A percentile compares a stretch with the other conserved stretches of the same genome.
These are phyloP conservation scores for Venturia pyrina DNA, from an alignment of 2,329 filamentous ascomycete genomes.

Conservation along the genomic window DNA sequence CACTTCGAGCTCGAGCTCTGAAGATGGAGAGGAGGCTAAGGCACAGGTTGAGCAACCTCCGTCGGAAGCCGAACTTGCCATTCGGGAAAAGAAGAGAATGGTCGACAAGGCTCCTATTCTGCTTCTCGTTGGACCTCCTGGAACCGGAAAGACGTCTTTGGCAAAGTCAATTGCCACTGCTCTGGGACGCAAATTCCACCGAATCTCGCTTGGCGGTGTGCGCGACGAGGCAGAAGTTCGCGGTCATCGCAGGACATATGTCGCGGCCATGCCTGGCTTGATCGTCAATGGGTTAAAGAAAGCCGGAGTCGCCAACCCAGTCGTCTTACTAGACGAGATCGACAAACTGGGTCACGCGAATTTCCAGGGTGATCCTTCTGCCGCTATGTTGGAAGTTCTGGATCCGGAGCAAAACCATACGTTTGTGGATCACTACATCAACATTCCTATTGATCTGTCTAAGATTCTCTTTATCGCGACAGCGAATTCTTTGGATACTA, in stretches of 20 bases:
- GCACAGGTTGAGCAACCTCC: conserved; percentile 25
- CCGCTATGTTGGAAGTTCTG: conserved; percentile 94
- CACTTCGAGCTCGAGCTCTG: conserved; percentile 16
- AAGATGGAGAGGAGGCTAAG: conserved; percentile 41
- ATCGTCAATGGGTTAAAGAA: conserved; percentile 92
- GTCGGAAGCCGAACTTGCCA: conserved; percentile 52
- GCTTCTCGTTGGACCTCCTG: conserved; percentile 83
- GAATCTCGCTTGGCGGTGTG: conserved; percentile 91
- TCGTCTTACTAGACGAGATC: conserved; percentile 93
- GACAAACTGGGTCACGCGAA: conserved; percentile 91
- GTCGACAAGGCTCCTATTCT: conserved; percentile 94
- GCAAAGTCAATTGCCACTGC: conserved; percentile 89
- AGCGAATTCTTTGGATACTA: conserved; percentile 88
- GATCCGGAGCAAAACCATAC: conserved; percentile 95
- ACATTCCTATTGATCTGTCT: conserved; percentile 88
- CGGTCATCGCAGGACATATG: conserved; percentile 89
- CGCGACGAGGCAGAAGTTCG: conserved; percentile 95
- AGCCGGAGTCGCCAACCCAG: conserved; percentile 88
- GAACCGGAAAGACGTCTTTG: conserved; percentile 90
- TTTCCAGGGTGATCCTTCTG: conserved; percentile 89
- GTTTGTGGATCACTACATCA: conserved; percentile 94
- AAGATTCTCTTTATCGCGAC: conserved; percentile 97
- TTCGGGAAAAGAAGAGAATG: conserved; percentile 73
- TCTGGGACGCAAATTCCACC: conserved; percentile 88
- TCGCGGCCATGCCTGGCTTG: conserved; percentile 96